Base-by-base conservation (phyloP, 202 grass and related monocot genomes). In the Saccharum hybrid region DNA sequence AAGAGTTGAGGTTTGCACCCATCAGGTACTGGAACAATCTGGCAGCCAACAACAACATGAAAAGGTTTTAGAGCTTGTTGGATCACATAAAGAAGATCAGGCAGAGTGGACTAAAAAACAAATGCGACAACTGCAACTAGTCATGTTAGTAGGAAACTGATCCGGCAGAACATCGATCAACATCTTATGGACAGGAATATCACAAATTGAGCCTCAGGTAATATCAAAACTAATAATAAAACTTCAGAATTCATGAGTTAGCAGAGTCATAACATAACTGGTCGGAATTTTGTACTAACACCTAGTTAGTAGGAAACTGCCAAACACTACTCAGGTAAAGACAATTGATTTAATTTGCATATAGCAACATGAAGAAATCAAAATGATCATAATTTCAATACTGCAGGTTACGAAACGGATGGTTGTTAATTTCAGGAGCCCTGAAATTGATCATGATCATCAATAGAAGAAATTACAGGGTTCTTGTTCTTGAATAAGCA, bases 1-100 rank as follows among this genome's bases (percentile, higher is more conserved):
- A 88, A 15, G 89, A 97, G 68, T 97, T 92, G n/a, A 97, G 87
- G 75, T 97, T 97, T 38, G 91, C 91, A 26, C 89, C 91, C 90
- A 94, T 90, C 46, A 94, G 88, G 89, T 92, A 92, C 39, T 97
- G 94, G 83, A 94, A 97, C 75, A 97, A 87, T 75, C 94, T 94
- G 81, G 43, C 12, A 74, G 36, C 46, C 76, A 83, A 3, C 36
- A 14, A 59, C 8, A 69, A 43, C 5, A 39, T 12, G 2, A 74
- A 36, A 74, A 64, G 62, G 42, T 64, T 71, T 77, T 10, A 80
- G 67, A 67, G 41, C 0, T 64, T 73, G 46, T 26, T 31, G 30
- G 33, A 63, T 42, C 12, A 0, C 18, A 18, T 10, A 34, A 21
- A 65, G 56, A 0, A 75, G 46, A 71, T 65, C 19, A 66, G 4